These are phyloP conservation scores for Colletotrichum tofieldiae DNA, from an alignment of 2,329 filamentous ascomycete species.

Conservation along the genomic window DNA sequence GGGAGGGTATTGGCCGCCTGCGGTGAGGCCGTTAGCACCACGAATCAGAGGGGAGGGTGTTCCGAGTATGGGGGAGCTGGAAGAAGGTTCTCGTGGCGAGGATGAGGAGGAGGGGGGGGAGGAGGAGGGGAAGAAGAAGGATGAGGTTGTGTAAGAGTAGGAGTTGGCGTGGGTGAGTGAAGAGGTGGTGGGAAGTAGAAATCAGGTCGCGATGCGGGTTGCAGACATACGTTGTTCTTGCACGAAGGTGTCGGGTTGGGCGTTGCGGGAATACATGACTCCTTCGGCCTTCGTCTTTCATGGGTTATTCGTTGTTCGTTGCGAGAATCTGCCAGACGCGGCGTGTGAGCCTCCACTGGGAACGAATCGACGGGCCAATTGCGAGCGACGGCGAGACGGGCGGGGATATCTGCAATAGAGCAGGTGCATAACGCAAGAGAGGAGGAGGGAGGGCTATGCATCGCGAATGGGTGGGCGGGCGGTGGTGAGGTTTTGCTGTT, in stretches of 20 bases:
- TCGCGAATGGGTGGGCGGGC: constrained; percentile 28
- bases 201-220: constrained; percentile 6
- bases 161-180: neutral
- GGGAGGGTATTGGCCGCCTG: constrained; percentile 44
- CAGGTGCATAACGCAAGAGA: constrained; percentile 29
- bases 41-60: constrained; percentile 14
- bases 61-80: constrained; percentile 3
- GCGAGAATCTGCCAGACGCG: constrained; percentile 20
- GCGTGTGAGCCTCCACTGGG: constrained; percentile 36
- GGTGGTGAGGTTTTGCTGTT: constrained; percentile 36
- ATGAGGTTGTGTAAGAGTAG: constrained; percentile 3
- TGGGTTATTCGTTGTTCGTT: neutral
- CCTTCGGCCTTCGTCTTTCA: constrained; percentile 13
- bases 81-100: constrained; percentile 11
- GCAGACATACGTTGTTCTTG: constrained; percentile 37
- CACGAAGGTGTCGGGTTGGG: constrained; percentile 24
- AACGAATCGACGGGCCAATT: constrained; percentile 23
- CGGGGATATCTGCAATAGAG: constrained; percentile 25
- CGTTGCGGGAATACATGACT: constrained; percentile 36
- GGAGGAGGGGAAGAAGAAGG: neutral
- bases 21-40: constrained; percentile 42
- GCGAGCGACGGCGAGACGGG: constrained; percentile 7
- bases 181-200: constrained; percentile 1
- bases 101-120: constrained; percentile 1
- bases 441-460: constrained; percentile 14